phyloP scores from a whole-genome alignment of 805 yeast genomes.

The Yamadazyma laniorum region DNA sequence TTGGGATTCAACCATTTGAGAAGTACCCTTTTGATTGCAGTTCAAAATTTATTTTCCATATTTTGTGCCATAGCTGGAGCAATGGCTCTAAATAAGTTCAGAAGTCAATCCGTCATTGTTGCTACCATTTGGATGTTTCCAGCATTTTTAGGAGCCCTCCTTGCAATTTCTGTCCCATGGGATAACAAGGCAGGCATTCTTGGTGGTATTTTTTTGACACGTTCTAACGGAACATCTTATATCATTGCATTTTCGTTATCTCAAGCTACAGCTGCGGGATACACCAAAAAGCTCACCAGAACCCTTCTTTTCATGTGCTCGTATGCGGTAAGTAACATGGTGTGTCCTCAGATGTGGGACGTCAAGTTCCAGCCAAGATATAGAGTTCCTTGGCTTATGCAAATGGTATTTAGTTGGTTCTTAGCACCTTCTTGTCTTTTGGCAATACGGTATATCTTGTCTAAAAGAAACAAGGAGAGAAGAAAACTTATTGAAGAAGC shows the following conservation, averaged over 20 bases:
- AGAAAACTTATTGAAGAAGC: slow-evolving; percentile 4
- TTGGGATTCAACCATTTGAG: slow-evolving; percentile 39
- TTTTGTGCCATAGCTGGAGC: slow-evolving; percentile 42
- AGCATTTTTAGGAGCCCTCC: slow-evolving; percentile 45
- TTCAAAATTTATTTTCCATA: slow-evolving; percentile 54
- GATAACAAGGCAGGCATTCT: slow-evolving; percentile 37
- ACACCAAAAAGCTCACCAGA: slow-evolving; percentile 50
- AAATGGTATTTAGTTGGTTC: slow-evolving; percentile 50
- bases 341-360: slow-evolving; percentile 58
- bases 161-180: slow-evolving; percentile 45
- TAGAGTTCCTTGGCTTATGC: slow-evolving; percentile 47
- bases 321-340: slow-evolving; percentile 49
- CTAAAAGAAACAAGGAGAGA: slow-evolving; percentile 44
- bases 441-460: slow-evolving; percentile 45
- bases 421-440: slow-evolving; percentile 44
- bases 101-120: slow-evolving; percentile 35
- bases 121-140: slow-evolving; percentile 40
- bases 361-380: slow-evolving; percentile 42
- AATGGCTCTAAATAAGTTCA: slow-evolving; percentile 30
- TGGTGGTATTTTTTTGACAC: slow-evolving; percentile 49
- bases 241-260: slow-evolving; percentile 26
- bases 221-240: slow-evolving; percentile 38
- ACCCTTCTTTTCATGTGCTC: slow-evolving; percentile 45
- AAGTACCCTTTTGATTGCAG: slow-evolving; percentile 40
- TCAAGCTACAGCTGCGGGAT: slow-evolving; percentile 32